A percentile compares a stretch with the other conserved stretches of the same genome.
Evolutionary conservation across 108 stramenopile genomes (phyloP).

Genomic region (Nitzschia putrida): DNA sequence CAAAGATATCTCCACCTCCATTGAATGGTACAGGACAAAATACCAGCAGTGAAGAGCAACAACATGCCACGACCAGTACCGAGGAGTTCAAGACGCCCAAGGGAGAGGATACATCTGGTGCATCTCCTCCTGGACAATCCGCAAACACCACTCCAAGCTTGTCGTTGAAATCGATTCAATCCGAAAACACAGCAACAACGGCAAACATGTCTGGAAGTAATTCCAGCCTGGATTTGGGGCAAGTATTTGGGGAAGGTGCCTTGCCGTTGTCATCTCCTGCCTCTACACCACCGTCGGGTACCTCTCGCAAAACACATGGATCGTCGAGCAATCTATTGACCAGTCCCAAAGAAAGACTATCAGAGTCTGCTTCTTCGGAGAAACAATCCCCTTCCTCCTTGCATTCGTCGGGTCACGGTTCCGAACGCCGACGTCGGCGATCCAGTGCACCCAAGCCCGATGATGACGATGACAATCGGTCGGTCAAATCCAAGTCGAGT

Average conservation of each 20-base stretch:
- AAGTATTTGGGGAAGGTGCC: conserved; percentile 5
- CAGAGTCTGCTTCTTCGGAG: too few species aligned
- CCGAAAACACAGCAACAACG: conserved; percentile 11
- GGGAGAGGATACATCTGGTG: background rate
- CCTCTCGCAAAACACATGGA: background rate
- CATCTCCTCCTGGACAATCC: background rate
- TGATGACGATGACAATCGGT: conserved; percentile 16
- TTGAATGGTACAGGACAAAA: background rate
- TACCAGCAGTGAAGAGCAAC: too few species aligned
- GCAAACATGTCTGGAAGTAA: conserved; percentile 2
- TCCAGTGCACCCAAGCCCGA: background rate
- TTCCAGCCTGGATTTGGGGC: conserved; percentile 5
- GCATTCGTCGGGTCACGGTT: background rate
- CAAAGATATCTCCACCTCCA: background rate
- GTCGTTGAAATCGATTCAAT: conserved; percentile 17
- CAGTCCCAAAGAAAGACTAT: too few species aligned
- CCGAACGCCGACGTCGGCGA: background rate
- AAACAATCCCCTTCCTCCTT: background rate
- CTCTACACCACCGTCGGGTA: background rate
- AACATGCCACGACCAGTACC: too few species aligned
- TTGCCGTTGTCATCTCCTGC: background rate
- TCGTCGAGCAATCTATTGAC: background rate
- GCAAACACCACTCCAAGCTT: background rate
- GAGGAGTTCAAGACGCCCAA: background rate
- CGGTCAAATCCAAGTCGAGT: conserved; percentile 3